Evolutionary conservation across 2,329 filamentous ascomycete species (phyloP), one percentile per base, ranked within the genome.

Genomic region (Cladosporium sp.): DNA sequence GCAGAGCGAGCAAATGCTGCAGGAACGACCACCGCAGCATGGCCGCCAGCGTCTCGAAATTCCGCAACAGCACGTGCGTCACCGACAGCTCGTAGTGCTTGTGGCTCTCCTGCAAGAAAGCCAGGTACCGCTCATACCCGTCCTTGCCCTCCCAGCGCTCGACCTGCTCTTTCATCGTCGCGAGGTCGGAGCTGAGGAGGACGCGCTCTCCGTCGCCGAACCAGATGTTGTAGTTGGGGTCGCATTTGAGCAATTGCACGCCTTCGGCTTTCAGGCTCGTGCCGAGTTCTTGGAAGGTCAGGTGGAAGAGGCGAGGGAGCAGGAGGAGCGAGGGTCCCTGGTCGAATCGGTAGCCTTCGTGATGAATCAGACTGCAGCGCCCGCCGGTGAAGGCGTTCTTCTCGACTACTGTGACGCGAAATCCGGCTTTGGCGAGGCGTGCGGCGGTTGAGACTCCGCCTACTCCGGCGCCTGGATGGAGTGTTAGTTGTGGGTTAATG

Each of bases 141-240:
- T 80, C 82, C 50, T 79, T 82, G 7, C 86, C 86, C 61, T 89
- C 86, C 70, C 80, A 84, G n/a, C 77, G 77, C 73, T 89, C 85
- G 30, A 90, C 77, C 64, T 88, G 81, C 13, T 68, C 62, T 66
- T 88, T 88, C 85, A 89, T 88, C 42, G 74, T 72, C n/a, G 80
- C 74, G 36, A 86, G 71, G 62, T 89, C 84, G n/a, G 81, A 84
- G 4, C 80, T 83, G 22, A 87, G 71, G 54, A 79, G 74, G 63
- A 89, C 85, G 9, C 67, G 70, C 56, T 80, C 78, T 44, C 81
- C 82, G 64, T 89, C 86, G 12, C 80, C 74, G 63, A 89, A 90
- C 76, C 83, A 87, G 53, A 90, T 75, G 49, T 82, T 80, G 73
- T 90, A 89, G 64, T 89, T 90, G 1, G 84, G 84, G 43, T 87